Percentiles rank a stretch among this genome's conserved stretches.
Evolutionary conservation across 2,329 filamentous ascomycete species (phyloP).

Genomic region (Pochonia chlamydosporia): DNA sequence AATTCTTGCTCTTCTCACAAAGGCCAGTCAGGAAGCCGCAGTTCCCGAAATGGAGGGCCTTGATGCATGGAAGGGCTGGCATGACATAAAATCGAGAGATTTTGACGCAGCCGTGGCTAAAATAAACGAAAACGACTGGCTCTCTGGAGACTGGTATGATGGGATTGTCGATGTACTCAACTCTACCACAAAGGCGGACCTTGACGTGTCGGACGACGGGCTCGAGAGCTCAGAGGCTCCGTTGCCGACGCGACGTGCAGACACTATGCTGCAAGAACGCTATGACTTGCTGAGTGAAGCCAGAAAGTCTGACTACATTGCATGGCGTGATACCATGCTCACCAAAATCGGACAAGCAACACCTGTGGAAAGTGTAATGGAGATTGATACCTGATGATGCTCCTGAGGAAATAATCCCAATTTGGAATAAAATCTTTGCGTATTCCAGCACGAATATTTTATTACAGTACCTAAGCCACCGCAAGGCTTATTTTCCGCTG

Average conservation of each 20-base stretch:
- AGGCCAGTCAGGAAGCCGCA: constrained; percentile 34
- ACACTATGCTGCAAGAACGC: constrained; percentile 70
- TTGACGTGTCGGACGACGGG: constrained; percentile 28
- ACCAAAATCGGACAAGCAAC: constrained; percentile 44
- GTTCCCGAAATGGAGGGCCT: constrained; percentile 36
- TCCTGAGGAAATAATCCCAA: neutral
- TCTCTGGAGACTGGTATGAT: constrained; percentile 57
- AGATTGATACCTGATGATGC: constrained; percentile 23
- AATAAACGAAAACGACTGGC: constrained; percentile 52
- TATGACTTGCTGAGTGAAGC: constrained; percentile 66
- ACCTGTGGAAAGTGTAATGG: constrained; percentile 24
- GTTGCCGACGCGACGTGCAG: constrained; percentile 41
- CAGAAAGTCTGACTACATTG: constrained; percentile 52
- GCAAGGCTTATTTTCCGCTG: too few relatives aligned
- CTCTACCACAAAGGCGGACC: constrained; percentile 26
- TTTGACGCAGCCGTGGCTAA: constrained; percentile 57
- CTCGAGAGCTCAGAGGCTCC: constrained; percentile 21
- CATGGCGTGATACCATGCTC: constrained; percentile 60
- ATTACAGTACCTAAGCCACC: too few relatives aligned
- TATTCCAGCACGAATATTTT: too few relatives aligned
- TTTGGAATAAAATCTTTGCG: too few relatives aligned
- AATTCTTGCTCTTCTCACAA: constrained; percentile 36
- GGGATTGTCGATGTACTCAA: constrained; percentile 50
- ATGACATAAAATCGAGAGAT: constrained; percentile 41
- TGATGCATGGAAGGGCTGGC: constrained; percentile 49